Evolutionary conservation across 352 stramenopile genomes (phyloP).

Genomic region (Phytophthora lateralis): DNA sequence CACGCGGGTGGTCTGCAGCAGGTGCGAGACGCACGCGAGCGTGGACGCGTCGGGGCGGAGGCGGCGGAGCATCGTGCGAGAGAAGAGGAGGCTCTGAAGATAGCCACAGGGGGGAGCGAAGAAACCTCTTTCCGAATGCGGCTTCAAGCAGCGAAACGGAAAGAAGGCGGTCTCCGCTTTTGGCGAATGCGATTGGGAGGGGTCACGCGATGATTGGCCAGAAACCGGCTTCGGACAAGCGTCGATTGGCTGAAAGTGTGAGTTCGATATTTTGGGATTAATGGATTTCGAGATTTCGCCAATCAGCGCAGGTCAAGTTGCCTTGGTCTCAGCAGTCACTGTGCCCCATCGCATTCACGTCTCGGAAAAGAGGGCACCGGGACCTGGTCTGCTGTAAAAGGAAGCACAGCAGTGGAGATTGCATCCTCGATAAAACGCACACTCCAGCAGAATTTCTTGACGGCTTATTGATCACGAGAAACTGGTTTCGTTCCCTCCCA

Average conservation of each 20-base stretch:
- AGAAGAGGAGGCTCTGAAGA: background rate
- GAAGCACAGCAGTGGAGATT: too few species aligned
- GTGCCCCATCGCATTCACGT: background rate
- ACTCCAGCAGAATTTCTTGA: too few species aligned
- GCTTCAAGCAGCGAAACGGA: slow-evolving; percentile 31
- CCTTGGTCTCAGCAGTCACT: too few species aligned
- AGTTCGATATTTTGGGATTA: background rate
- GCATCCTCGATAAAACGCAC: too few species aligned
- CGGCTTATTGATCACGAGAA: too few species aligned
- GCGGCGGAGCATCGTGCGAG: slow-evolving; percentile 29
- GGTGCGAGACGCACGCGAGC: slow-evolving; percentile 21
- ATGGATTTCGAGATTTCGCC: slow-evolving; percentile 4
- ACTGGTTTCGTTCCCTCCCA: too few species aligned
- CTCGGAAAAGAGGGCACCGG: too few species aligned
- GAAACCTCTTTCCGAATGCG: slow-evolving; percentile 24
- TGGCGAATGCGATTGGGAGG: background rate
- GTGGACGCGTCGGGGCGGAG: slow-evolving; percentile 14
- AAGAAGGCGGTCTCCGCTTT: slow-evolving; percentile 17
- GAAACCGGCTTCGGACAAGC: background rate
- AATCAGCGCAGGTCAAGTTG: slow-evolving; percentile 16
- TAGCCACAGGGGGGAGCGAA: slow-evolving; percentile 4
- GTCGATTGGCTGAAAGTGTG: background rate
- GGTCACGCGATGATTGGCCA: background rate
- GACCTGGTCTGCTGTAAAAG: too few species aligned
- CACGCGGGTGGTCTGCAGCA: slow-evolving; percentile 18